Percentiles rank a stretch among this genome's conserved stretches.
phyloP scores from a whole-genome alignment of 176 grass and related monocot species.

The Paspalum notatum region DNA sequence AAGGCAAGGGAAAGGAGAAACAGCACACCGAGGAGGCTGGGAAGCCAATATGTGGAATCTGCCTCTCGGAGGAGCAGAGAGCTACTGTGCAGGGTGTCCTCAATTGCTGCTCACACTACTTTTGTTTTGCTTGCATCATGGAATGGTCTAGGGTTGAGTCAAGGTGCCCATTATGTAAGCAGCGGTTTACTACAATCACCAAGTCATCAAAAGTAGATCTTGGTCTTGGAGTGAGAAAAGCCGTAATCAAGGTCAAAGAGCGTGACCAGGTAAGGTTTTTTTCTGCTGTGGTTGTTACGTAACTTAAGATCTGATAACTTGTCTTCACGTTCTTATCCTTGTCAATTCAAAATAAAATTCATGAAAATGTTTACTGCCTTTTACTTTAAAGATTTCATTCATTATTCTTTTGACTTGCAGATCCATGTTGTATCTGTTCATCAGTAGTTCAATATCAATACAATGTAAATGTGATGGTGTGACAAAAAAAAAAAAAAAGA shows the following conservation, averaged over 20 bases:
- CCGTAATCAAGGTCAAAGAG: slow-evolving; percentile 75
- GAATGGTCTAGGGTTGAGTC: slow-evolving; percentile 97
- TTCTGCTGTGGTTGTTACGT: slow-evolving; percentile 23
- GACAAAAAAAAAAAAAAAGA: slow-evolving; percentile 1
- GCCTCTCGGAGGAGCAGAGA: slow-evolving; percentile 79
- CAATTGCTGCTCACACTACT: slow-evolving; percentile 91
- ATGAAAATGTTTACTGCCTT: slow-evolving; percentile 21
- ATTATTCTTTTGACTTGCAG: slow-evolving; percentile 26
- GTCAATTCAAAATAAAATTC: slow-evolving; percentile 14
- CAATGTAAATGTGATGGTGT: slow-evolving; percentile 2
- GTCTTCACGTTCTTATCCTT: not conserved
- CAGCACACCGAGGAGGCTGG: slow-evolving; percentile 48
- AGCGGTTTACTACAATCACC: slow-evolving; percentile 81
- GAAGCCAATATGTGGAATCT: slow-evolving; percentile 77
- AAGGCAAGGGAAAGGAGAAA: slow-evolving; percentile 77
- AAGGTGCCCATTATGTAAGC: slow-evolving; percentile 88
- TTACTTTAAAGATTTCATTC: slow-evolving; percentile 15
- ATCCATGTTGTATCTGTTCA: slow-evolving; percentile 6
- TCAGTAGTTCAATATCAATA: not conserved
- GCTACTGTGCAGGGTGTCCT: slow-evolving; percentile 68
- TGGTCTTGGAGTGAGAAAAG: slow-evolving; percentile 49
- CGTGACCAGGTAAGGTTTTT: slow-evolving; percentile 80
- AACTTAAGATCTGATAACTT: slow-evolving; percentile 27
- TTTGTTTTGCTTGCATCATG: slow-evolving; percentile 88
- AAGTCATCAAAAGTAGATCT: slow-evolving; percentile 72